Evolutionary conservation across 495 filamentous ascomycete genomes (phyloP), one percentile per base, ranked within the genome.

Genomic region (Aspergillus egyptiacus): DNA sequence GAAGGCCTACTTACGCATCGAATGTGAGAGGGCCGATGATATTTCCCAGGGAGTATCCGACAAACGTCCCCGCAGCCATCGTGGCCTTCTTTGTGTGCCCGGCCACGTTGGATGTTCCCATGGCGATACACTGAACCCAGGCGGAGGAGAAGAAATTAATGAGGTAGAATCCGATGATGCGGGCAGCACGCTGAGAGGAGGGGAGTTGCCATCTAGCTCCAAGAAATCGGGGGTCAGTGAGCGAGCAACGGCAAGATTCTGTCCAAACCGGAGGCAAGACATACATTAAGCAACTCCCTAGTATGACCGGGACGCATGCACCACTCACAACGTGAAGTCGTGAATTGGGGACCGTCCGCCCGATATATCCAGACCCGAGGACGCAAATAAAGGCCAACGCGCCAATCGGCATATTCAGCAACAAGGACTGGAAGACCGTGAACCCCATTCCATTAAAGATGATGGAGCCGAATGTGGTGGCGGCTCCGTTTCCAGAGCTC

Each of bases 121-220:
- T 22, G 30, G 45, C 44, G 30, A 44, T 53, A 32, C 42, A 46
- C 17, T 53, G 50, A 0, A 47, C 50, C 42, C 42, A 53, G 33
- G 42, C 42, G 2, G 50, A 53, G 43, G 34, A 0, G 35, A 53
- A 53, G 34, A 47, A 53, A 19, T 40, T 53, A 17, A 53, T 41
- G 0, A 53, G 41, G 31, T 53, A 53, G 32, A 53, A 41, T 0
- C 50, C 50, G 7, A 47, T 14, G 18, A 53, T 46, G 4, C 50
- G 42, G 18, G 17, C 50, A 9, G 42, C 50, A 14, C 27, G 33
- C 15, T 39, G 6, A 11, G 50, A 46, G 34, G 6, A 8, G 2
- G 50, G 42, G 3, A 53, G 50, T 4, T 31, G 41, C 50, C 50
- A 53, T 17, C 50, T 52, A 36, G n/a, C n/a, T n/a, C n/a, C n/a